Evolutionary conservation across 202 grass and related monocot species (phyloP).

Genomic region (Digitaria exilis): DNA sequence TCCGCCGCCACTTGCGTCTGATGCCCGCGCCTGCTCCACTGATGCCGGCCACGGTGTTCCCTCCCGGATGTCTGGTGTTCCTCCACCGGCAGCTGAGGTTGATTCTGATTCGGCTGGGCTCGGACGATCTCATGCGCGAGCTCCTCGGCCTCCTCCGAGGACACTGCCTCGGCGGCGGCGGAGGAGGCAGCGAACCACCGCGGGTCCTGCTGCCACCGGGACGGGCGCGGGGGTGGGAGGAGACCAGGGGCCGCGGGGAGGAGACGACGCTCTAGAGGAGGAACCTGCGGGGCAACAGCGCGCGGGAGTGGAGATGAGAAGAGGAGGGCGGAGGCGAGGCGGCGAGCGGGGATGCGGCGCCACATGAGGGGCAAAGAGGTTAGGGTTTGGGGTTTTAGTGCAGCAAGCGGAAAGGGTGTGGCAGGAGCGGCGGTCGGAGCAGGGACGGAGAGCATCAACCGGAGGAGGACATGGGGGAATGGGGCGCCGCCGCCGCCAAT

Average conservation of each 20-base stretch:
- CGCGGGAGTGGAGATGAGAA: neutral
- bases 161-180: conserved; percentile 45
- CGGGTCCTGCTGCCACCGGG: neutral
- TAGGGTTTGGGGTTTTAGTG: conserved; percentile 14
- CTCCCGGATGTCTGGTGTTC: conserved; percentile 11
- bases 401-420: neutral
- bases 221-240: neutral
- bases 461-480: conserved; percentile 2
- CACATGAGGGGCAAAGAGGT: conserved; percentile 33
- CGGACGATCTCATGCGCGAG: conserved; percentile 9
- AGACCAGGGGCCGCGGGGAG: neutral
- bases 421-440: conserved; percentile 18
- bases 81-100: neutral
- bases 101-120: conserved; percentile 15
- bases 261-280: conserved; percentile 1
- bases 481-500: conserved; percentile 26
- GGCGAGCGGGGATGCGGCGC: conserved; percentile 43
- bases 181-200: conserved; percentile 29
- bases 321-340: conserved; percentile 42
- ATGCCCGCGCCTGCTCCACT: neutral
- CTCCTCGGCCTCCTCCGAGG: conserved; percentile 49
- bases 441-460: conserved; percentile 38
- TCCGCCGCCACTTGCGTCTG: neutral
- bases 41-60: neutral
- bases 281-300: neutral